Conservation (phyloP, 163 green algal genomes). For the Chloroidium sp. region DNA sequence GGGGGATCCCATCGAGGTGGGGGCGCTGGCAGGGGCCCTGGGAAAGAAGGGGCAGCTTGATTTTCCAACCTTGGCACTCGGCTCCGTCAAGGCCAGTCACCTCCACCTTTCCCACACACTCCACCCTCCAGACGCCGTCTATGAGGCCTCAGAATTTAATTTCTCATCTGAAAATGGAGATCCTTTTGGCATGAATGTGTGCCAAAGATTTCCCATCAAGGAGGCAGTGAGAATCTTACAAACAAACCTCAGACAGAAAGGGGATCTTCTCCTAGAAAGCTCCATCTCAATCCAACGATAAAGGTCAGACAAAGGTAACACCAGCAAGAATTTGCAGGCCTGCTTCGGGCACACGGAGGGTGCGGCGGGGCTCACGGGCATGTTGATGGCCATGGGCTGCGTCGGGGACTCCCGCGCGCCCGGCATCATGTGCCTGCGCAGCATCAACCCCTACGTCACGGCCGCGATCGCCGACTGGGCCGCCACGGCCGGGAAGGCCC, state of each 20-base stretch:
- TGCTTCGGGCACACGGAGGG: constrained; percentile 46
- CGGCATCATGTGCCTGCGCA: constrained; percentile 32
- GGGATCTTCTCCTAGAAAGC: too few relatives aligned
- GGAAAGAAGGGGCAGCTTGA: background rate
- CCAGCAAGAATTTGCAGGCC: constrained; percentile 17
- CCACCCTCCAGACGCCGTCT: too few relatives aligned
- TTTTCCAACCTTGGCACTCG: background rate
- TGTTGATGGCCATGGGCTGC: constrained; percentile 23
- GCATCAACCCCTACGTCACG: constrained; percentile 58
- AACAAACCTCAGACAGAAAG: too few relatives aligned
- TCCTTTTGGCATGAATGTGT: too few relatives aligned
- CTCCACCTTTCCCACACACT: background rate
- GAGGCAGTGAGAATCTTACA: too few relatives aligned
- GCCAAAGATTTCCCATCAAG: too few relatives aligned
- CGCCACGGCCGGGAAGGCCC: background rate
- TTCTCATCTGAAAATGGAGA: too few relatives aligned
- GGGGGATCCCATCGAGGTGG: constrained; percentile 69
- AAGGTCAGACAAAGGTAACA: too few relatives aligned
- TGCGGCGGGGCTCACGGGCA: constrained; percentile 36
- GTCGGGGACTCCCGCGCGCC: background rate
- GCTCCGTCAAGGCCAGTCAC: background rate
- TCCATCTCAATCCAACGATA: too few relatives aligned
- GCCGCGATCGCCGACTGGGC: constrained; percentile 27
- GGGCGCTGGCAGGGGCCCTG: constrained; percentile 34
- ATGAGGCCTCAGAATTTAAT: constrained; percentile 2